Evolutionary conservation across 1,284 basidiomycete genomes (phyloP).

Genomic region (Singerocomus rubriflavus): DNA sequence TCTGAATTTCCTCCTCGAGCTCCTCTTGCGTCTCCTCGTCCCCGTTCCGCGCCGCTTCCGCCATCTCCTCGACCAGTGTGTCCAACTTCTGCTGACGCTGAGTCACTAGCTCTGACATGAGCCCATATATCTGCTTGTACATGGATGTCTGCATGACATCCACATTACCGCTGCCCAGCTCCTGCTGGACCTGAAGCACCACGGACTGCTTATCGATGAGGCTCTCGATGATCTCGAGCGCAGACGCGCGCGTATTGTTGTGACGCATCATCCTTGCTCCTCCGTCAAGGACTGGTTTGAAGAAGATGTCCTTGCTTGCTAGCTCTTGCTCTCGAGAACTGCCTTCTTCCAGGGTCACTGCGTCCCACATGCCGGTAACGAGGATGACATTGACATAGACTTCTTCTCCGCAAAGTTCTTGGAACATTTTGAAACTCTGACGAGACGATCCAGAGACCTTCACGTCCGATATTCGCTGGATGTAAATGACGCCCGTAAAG

Average conservation of each 20-base stretch:
- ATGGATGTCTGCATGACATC: slow-evolving; percentile 36
- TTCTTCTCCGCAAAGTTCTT: slow-evolving; percentile 47
- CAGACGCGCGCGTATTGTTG: slow-evolving; percentile 34
- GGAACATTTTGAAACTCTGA: slow-evolving; percentile 48
- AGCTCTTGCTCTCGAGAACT: slow-evolving; percentile 34
- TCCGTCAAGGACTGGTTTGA: slow-evolving; percentile 37
- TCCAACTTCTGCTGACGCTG: slow-evolving; percentile 38
- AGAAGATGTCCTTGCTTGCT: slow-evolving; percentile 39
- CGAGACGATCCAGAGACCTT: slow-evolving; percentile 47
- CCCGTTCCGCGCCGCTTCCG: slow-evolving; percentile 23
- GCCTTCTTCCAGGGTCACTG: slow-evolving; percentile 31
- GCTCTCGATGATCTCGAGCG: slow-evolving; percentile 32
- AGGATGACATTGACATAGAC: slow-evolving; percentile 45
- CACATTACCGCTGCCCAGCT: slow-evolving; percentile 33
- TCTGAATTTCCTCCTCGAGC: slow-evolving; percentile 25
- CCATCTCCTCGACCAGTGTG: slow-evolving; percentile 23
- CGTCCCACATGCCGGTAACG: slow-evolving; percentile 50
- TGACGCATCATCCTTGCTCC: slow-evolving; percentile 39
- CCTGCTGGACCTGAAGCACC: slow-evolving; percentile 38
- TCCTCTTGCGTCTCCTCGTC: slow-evolving; percentile 34
- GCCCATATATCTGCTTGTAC: slow-evolving; percentile 26
- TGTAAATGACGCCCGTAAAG: slow-evolving; percentile 46
- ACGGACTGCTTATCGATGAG: slow-evolving; percentile 31
- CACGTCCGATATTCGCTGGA: slow-evolving; percentile 52
- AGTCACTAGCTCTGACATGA: slow-evolving; percentile 30